Conservation (phyloP, 176 grass and related monocot species). For the Zea luxurians region DNA sequence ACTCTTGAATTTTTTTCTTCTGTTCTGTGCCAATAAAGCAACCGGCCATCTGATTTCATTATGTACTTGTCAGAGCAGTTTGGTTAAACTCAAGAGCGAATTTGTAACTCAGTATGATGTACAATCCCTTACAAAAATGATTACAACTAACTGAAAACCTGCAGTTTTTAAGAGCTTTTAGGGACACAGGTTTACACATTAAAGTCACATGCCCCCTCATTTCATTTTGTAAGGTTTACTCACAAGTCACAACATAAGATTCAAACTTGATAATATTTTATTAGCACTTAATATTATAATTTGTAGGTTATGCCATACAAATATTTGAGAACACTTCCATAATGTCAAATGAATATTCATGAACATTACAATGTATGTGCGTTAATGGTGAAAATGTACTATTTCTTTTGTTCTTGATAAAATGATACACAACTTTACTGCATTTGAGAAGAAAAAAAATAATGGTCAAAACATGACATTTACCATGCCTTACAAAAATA, state of each 20-base stretch:
- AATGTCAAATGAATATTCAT: background rate
- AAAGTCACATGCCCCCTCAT: background rate
- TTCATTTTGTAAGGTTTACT: background rate
- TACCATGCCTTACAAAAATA: background rate
- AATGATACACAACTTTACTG: background rate
- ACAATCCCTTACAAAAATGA: background rate
- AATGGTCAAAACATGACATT: background rate
- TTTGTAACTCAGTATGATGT: slow-evolving; percentile 7
- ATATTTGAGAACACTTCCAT: background rate
- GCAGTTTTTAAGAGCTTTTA: background rate
- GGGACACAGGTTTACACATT: background rate
- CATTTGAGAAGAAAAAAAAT: background rate
- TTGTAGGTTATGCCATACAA: background rate
- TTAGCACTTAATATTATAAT: background rate
- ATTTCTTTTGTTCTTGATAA: background rate
- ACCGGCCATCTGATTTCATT: slow-evolving; percentile 17
- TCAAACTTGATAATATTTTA: background rate
- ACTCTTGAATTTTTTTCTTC: background rate
- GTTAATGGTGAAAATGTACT: background rate
- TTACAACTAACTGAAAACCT: slow-evolving; percentile 6
- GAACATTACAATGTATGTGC: background rate
- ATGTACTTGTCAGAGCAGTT: background rate
- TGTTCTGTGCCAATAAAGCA: background rate
- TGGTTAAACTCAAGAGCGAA: background rate
- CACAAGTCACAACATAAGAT: background rate